Base-by-base conservation (phyloP, 164 flowering plant genomes). In the Kingdonia uniflora region DNA sequence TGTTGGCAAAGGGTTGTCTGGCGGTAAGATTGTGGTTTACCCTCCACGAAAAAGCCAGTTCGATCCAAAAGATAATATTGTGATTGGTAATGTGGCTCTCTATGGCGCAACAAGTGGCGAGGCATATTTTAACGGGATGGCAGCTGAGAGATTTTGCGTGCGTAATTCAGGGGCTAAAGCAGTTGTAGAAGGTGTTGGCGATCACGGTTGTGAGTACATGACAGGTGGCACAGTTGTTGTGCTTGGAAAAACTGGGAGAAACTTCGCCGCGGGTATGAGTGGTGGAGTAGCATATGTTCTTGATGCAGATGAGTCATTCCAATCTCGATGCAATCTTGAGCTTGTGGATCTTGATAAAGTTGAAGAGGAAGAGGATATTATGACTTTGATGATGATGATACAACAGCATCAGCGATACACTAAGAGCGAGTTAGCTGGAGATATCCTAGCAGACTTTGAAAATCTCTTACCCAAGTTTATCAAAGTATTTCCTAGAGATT, bases 171-270 rank as follows among this genome's bases (percentile, higher is more conserved):
- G 99, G 44, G 99, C 91, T 6, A 80, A 19, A 61, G 95, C 99
- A 11, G 94, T 94, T 49, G 99, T 94, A 4, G 99, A 94, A 71
- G 99, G 99, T 51, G 87, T 94, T 57, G 99, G 99, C 56, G 99
- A 94, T 70, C 99, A 94, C 66, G 99, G 99, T 14, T 94, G 99
- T 48, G 99, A 94, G 65, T 94, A 94, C 78, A 94, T 94, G 99
- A 94, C 99, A 0, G 99, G 97, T 58, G 99, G 99, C n/a, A 84
- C 75, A 19, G 97, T 89, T 44, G 87, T 89, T 38, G 88, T 94
- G 42, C 85, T 94, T 54, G 99, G 99, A 6, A 79, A 87, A 68
- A 89, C 97, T 22, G 99, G 99, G 21, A 78, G 99, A 59, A 94
- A 94, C 61, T 94, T 94, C 72, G 99, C 99, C 37, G 99, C 99